Conservation (phyloP, 345 rosid genomes). For the Citrus inodora region DNA sequence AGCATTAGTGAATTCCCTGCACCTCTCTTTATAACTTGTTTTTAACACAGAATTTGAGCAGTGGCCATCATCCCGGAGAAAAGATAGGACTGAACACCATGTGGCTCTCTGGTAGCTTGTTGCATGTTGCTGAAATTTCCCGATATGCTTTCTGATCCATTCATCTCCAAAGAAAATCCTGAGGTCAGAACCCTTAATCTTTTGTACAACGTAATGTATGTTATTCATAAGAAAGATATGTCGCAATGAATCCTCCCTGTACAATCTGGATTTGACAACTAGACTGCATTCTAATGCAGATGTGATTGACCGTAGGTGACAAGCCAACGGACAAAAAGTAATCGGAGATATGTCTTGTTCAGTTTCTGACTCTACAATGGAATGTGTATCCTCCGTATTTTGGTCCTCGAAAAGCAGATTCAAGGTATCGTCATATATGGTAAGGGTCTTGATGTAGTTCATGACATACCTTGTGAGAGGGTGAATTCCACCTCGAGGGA, state of each 20-base stretch:
- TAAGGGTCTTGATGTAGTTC: constrained; percentile 67
- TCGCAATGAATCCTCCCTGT: constrained; percentile 46
- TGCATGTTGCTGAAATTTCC: constrained; percentile 54
- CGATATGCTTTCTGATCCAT: constrained; percentile 74
- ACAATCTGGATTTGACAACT: constrained; percentile 43
- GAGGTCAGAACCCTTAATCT: constrained; percentile 66
- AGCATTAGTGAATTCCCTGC: constrained; percentile 49
- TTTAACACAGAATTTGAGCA: constrained; percentile 15
- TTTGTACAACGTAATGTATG: constrained; percentile 69
- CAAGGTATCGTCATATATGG: constrained; percentile 44
- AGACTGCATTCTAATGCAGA: constrained; percentile 54
- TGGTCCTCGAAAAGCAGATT: constrained; percentile 48
- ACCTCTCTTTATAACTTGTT: constrained; percentile 42
- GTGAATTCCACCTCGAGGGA: constrained; percentile 56
- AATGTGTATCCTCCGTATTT: constrained; percentile 30
- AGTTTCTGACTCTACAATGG: constrained; percentile 21
- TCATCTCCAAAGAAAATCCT: constrained; percentile 66
- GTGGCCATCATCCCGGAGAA: constrained; percentile 36
- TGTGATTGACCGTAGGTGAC: constrained; percentile 42
- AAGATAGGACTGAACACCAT: constrained; percentile 58
- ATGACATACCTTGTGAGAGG: constrained; percentile 70
- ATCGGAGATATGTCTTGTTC: constrained; percentile 34
- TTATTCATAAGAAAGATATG: constrained; percentile 67
- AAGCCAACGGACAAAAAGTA: constrained; percentile 52
- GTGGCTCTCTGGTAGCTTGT: constrained; percentile 59